Evolutionary conservation across 768 basidiomycete species (phyloP), one percentile per base, ranked within the genome.

Genomic region (Suillus placidus): DNA sequence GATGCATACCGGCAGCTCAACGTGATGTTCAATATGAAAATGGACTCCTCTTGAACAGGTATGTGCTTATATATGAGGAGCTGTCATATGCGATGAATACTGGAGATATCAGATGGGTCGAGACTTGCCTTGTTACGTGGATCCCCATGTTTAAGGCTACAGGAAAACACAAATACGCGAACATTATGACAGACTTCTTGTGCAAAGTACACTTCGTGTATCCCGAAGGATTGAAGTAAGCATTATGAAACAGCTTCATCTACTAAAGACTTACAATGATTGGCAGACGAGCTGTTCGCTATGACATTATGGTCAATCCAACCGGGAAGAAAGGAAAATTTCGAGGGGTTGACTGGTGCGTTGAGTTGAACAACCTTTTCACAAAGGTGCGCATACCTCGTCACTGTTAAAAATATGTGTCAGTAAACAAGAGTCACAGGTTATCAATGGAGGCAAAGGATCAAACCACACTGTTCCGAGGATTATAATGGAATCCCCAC

Each of bases 341-440:
- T 43, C 67, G 74, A 1, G 75, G 71, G 0, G 69, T 81, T 3
- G 82, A 83, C 58, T 83, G 81, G 81, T 60, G 76, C 9, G 69
- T 80, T 1, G 81, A 85, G 64, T 70, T 78, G 3, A 78, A 82
- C 37, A 83, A 84, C 64, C 72, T 82, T 1, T 81, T 76, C n/a
- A 81, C 74, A 6, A 84, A 83, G 71, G 81, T 80, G 23, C 7
- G 23, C 45, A 18, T 16, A 45, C 9, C 45, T 45, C n/a, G 1
- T 45, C 6, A 6, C 20, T n/a, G 1, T 45, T 7, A 45, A 18
- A n/a, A 47, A n/a, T 47, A 26, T n/a, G 34, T 47, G 60, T 18
- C 37, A 30, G 26, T 30, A 20, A n/a, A n/a, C n/a, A 57, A 20
- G 18, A 34, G 23, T 16, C 6, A 2, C 82, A 83, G 71, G 63